These are phyloP conservation scores for Boletales sp. DNA, from an alignment of 768 basidiomycete species.

Conservation along the genomic window DNA sequence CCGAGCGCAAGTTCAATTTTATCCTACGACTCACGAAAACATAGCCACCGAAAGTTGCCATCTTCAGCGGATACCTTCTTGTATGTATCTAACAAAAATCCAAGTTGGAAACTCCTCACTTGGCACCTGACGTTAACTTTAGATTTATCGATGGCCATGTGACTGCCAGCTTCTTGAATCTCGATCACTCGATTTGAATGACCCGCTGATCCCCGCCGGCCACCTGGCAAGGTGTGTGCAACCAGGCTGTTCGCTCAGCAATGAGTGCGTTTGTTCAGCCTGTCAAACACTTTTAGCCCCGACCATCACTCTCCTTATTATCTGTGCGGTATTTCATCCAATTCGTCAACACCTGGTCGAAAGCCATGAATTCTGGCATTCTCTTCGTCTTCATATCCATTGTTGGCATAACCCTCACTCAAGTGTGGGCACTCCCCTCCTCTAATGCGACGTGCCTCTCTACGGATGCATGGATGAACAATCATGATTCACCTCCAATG, in stretches of 20 bases:
- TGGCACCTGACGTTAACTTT: no score
- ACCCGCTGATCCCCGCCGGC: slow-evolving; percentile 5
- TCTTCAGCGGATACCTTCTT: no score
- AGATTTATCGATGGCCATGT: not conserved
- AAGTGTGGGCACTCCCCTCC: slow-evolving; percentile 3
- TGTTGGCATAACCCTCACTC: not conserved
- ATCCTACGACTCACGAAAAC: no score
- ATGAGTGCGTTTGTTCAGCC: not conserved
- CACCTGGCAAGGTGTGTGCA: slow-evolving; percentile 1
- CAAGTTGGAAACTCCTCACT: no score
- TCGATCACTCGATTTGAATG: not conserved
- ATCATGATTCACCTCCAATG: not conserved
- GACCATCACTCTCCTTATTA: not conserved
- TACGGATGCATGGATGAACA: slow-evolving; percentile 27
- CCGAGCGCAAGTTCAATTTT: no score
- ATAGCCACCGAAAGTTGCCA: no score
- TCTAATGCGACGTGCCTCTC: slow-evolving; percentile 16
- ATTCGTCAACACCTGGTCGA: not conserved
- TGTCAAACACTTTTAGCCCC: not conserved
- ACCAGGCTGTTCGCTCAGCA: not conserved
- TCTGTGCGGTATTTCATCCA: not conserved
- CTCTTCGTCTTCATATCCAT: not conserved
- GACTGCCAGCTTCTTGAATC: not conserved
- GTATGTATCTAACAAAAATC: no score
- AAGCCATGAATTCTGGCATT: slow-evolving; percentile 3